Conservation (phyloP, 176 grass and related monocot species). For the Oryza glumipatula region DNA sequence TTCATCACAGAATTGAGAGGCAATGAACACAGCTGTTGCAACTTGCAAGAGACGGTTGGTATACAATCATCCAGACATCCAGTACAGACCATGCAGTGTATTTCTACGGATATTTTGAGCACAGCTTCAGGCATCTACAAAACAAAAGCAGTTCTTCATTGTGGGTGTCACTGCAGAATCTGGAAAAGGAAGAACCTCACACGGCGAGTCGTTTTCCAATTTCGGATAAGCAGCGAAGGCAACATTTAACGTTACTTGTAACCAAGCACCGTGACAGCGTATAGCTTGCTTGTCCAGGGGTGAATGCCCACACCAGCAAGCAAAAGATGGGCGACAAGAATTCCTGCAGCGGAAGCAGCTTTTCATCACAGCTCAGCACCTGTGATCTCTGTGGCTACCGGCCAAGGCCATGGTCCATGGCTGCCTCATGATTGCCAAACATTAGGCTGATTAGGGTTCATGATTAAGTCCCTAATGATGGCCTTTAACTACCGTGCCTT, state of each 20-base stretch:
- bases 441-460: not conserved
- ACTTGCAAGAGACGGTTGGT: not conserved
- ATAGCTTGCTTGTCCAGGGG: not conserved
- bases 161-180: not conserved
- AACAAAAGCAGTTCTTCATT: not conserved
- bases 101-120: not conserved
- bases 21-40: not conserved
- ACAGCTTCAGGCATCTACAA: not conserved
- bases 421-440: slow-evolving; percentile 21
- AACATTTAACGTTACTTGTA: not conserved
- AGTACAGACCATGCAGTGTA: slow-evolving; percentile 6
- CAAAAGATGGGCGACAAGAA: not conserved
- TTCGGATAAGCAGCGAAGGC: not conserved
- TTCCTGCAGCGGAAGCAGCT: not conserved
- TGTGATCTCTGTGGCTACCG: not conserved
- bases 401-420: slow-evolving; percentile 5
- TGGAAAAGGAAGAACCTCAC: not conserved
- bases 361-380: slow-evolving; percentile 13
- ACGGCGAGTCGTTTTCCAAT: not conserved
- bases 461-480: not conserved
- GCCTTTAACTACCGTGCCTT: slow-evolving; percentile 40
- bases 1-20: no score
- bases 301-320: not conserved
- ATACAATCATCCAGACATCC: not conserved
- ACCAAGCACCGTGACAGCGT: slow-evolving; percentile 1